Evolutionary conservation across 73 alveolate genomes (phyloP).

Genomic region (Loxodes magnus): DNA sequence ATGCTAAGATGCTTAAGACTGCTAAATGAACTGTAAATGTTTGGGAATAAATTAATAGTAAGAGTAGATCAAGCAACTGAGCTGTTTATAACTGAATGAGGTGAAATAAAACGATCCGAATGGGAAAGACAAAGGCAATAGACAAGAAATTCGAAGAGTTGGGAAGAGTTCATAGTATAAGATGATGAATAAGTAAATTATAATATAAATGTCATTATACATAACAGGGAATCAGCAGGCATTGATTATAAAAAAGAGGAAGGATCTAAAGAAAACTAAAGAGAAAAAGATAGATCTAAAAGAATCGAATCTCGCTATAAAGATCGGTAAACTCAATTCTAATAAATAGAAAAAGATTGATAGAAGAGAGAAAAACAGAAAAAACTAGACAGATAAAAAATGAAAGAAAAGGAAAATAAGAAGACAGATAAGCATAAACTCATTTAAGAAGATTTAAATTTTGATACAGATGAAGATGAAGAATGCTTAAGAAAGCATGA

Average conservation of each 20-base stretch:
- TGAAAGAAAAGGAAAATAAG: constrained; percentile 5
- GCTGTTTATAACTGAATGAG: constrained; percentile 9
- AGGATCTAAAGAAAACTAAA: constrained; percentile 1
- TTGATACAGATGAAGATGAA: not conserved
- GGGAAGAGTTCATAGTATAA: constrained; percentile 11
- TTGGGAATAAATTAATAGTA: not conserved
- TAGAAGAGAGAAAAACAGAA: constrained; percentile 3
- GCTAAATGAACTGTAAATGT: not conserved
- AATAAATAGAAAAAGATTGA: constrained; percentile 9
- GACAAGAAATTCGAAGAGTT: not conserved
- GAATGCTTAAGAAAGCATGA: constrained; percentile 5
- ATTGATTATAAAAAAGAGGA: constrained; percentile 5
- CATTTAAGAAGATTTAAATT: constrained; percentile 2
- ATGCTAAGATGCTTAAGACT: constrained; percentile 15
- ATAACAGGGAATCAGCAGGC: constrained; percentile 8
- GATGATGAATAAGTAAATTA: constrained; percentile 2
- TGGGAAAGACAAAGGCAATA: constrained; percentile 11
- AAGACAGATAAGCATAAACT: constrained; percentile 1
- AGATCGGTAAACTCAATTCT: constrained; percentile 2
- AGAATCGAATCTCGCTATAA: not conserved
- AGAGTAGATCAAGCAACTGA: constrained; percentile 14
- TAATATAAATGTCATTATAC: not conserved
- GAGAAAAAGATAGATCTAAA: constrained; percentile 14
- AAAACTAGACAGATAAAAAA: constrained; percentile 7
- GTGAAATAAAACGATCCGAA: constrained; percentile 13